phyloP scores from a whole-genome alignment of 2,329 filamentous ascomycete genomes.

The Hypoxylon sp. region DNA sequence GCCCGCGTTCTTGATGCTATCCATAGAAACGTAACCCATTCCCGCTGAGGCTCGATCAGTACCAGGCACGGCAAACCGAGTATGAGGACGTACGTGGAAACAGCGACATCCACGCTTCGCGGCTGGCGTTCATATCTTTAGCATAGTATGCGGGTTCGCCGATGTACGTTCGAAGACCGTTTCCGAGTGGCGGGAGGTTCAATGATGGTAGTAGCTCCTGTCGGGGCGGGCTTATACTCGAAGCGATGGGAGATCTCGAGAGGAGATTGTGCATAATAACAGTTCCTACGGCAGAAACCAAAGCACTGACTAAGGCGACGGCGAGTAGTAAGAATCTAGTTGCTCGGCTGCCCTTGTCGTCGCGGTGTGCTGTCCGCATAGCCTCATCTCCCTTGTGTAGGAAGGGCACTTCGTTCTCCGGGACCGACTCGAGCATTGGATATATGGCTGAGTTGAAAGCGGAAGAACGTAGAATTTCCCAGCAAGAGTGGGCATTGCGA shows the following conservation, averaged over 20 bases:
- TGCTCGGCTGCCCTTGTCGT: not conserved
- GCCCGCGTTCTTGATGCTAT: slow-evolving; percentile 1
- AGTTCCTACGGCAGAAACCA: not conserved
- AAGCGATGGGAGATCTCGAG: not conserved
- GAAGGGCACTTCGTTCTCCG: slow-evolving; percentile 10
- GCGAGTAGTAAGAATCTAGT: not conserved
- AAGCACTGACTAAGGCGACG: slow-evolving; percentile 7
- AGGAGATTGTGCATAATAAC: slow-evolving; percentile 4
- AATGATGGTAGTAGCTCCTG: slow-evolving; percentile 6
- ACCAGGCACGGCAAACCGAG: not conserved
- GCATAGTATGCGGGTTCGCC: slow-evolving; percentile 13
- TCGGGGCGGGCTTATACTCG: not conserved
- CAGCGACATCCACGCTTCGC: slow-evolving; percentile 5
- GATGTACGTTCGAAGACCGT: slow-evolving; percentile 11
- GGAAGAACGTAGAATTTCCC: not conserved
- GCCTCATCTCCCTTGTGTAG: slow-evolving; percentile 3
- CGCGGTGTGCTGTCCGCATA: not conserved
- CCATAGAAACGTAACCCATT: slow-evolving; percentile 11
- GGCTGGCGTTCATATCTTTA: slow-evolving; percentile 5
- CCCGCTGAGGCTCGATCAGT: not conserved
- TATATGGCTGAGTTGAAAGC: not conserved
- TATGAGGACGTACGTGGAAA: slow-evolving; percentile 1
- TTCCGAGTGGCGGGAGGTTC: slow-evolving; percentile 6
- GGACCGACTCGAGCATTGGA: not conserved
- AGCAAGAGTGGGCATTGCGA: not conserved